Percentiles rank a stretch among this genome's conserved stretches.
Evolutionary conservation across 192 early-diverging fungal species (phyloP).

Genomic region (Backusella westeae): DNA sequence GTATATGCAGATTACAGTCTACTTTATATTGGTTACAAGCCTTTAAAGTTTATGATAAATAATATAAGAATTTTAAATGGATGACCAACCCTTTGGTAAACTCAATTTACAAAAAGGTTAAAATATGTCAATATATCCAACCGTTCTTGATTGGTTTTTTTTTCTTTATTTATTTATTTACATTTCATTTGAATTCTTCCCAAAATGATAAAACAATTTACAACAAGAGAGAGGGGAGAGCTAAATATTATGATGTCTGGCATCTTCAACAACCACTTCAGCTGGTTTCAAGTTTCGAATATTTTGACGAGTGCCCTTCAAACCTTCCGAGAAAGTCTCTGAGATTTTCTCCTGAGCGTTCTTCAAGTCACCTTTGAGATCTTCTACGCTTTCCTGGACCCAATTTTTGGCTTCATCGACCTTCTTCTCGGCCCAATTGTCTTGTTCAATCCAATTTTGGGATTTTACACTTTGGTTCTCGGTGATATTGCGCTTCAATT

Average conservation of each 20-base stretch:
- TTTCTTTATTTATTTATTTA: not conserved
- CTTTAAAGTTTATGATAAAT: too few relatives aligned
- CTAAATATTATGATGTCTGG: not conserved
- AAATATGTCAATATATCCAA: too few relatives aligned
- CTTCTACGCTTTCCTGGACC: not conserved
- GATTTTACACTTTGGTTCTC: not conserved
- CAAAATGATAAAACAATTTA: not conserved
- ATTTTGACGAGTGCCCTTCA: constrained; percentile 1
- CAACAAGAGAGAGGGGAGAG: not conserved
- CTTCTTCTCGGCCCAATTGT: not conserved
- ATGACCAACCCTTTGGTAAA: too few relatives aligned
- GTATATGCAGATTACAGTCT: too few relatives aligned
- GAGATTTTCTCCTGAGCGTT: not conserved
- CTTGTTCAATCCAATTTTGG: not conserved
- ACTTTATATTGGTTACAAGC: too few relatives aligned
- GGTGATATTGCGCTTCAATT: not conserved
- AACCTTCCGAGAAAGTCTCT: not conserved
- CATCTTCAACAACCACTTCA: constrained; percentile 19
- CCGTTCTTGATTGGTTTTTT: too few relatives aligned
- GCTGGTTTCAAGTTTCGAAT: constrained; percentile 3
- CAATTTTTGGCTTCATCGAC: not conserved
- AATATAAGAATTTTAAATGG: too few relatives aligned
- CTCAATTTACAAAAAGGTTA: too few relatives aligned
- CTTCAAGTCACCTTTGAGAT: not conserved
- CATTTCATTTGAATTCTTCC: not conserved